Conservation (phyloP, 371 early-diverging fungal species). For the Phascolomyces articulosus region DNA sequence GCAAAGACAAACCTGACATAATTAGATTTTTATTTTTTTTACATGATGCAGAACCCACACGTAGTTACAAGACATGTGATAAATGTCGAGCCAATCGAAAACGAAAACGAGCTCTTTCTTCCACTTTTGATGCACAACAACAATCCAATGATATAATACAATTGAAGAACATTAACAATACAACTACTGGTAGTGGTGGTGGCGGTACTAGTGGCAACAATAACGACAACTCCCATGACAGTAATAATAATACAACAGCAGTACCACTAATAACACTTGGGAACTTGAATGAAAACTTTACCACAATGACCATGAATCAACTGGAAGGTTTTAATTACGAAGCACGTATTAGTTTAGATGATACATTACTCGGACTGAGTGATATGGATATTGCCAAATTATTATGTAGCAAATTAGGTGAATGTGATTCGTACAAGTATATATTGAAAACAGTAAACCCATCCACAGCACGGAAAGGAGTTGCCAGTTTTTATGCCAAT, state of each 20-base stretch:
- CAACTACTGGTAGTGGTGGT: neutral
- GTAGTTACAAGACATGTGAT: slow-evolving; percentile 12
- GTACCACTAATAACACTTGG: neutral
- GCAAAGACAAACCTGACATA: too few species aligned
- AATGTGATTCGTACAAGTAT: slow-evolving; percentile 9
- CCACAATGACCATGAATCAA: slow-evolving; percentile 1
- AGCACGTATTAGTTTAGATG: slow-evolving; percentile 1
- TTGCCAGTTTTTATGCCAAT: slow-evolving; percentile 14
- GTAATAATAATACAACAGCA: neutral
- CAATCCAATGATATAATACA: neutral
- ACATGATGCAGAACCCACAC: slow-evolving; percentile 14
- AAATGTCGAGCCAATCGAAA: slow-evolving; percentile 8
- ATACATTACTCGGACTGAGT: neutral
- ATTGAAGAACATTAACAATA: neutral
- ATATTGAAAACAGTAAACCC: slow-evolving; percentile 14
- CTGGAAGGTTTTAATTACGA: slow-evolving; percentile 5
- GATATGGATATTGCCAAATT: slow-evolving; percentile 11
- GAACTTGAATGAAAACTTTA: slow-evolving; percentile 6
- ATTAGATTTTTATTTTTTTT: too few species aligned
- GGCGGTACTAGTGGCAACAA: neutral
- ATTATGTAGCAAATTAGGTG: slow-evolving; percentile 7
- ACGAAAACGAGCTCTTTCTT: slow-evolving; percentile 1
- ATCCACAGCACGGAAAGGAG: slow-evolving; percentile 7
- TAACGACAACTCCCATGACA: neutral
- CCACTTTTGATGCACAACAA: neutral